phyloP scores from a whole-genome alignment of 352 stramenopile species.

The Phytophthora agathidicida region DNA sequence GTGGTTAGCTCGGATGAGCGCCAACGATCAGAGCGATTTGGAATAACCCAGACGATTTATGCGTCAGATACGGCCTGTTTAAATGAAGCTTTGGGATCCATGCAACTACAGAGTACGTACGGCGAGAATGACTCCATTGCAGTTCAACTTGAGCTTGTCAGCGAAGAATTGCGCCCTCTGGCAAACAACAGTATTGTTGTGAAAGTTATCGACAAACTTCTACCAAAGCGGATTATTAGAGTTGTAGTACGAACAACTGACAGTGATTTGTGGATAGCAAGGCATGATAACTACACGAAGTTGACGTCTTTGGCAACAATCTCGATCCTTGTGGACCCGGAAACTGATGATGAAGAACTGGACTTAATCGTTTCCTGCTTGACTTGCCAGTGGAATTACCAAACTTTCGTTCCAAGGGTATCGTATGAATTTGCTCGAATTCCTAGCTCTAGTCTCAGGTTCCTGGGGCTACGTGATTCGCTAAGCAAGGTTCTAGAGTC shows the following conservation, averaged over 20 bases:
- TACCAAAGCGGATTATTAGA: slow-evolving; percentile 5
- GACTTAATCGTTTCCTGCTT: slow-evolving; percentile 34
- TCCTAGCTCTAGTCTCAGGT: slow-evolving; percentile 25
- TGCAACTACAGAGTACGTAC: slow-evolving; percentile 5
- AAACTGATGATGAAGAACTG: slow-evolving; percentile 13
- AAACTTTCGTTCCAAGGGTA: slow-evolving; percentile 36
- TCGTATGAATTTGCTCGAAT: slow-evolving; percentile 48
- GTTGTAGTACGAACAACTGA: not conserved
- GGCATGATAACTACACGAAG: not conserved
- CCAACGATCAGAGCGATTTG: not conserved
- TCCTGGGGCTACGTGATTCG: slow-evolving; percentile 18
- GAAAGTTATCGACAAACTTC: not conserved
- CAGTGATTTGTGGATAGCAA: slow-evolving; percentile 5
- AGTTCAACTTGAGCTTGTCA: slow-evolving; percentile 24
- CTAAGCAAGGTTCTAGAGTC: slow-evolving; percentile 30
- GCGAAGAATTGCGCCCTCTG: slow-evolving; percentile 15
- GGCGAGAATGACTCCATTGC: not conserved
- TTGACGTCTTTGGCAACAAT: slow-evolving; percentile 12
- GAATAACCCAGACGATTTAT: slow-evolving; percentile 9
- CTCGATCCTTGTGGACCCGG: slow-evolving; percentile 4
- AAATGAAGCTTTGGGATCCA: slow-evolving; percentile 21
- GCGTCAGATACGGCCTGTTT: slow-evolving; percentile 30
- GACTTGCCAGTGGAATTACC: slow-evolving; percentile 36
- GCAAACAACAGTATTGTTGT: slow-evolving; percentile 13
- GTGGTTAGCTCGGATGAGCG: not conserved